A percentile compares a stretch with the other conserved stretches of the same genome.
phyloP scores from a whole-genome alignment of 768 basidiomycete species.

The Sarcodon aspratus region DNA sequence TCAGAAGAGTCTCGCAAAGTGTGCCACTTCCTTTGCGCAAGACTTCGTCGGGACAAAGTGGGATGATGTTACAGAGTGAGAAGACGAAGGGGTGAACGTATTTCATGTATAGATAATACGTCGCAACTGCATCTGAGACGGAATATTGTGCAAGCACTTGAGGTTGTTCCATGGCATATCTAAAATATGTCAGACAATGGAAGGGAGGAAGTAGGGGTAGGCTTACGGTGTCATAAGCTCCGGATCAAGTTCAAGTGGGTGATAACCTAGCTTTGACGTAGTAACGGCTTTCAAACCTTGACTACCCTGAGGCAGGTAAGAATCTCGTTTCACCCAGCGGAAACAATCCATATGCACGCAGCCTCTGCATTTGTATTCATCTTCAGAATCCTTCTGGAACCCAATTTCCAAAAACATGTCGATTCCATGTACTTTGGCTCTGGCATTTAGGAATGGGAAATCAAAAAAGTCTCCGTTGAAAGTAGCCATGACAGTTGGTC shows the following conservation, averaged over 20 bases:
- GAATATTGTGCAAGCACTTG: slow-evolving; percentile 94
- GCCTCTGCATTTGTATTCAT: slow-evolving; percentile 86
- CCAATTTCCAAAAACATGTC: slow-evolving; percentile 96
- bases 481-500: slow-evolving; percentile 94
- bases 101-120: slow-evolving; percentile 99
- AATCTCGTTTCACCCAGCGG: slow-evolving; percentile 99
- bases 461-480: slow-evolving; percentile 99
- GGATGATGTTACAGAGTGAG: slow-evolving; percentile 98
- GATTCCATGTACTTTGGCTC: slow-evolving; percentile 80
- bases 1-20: slow-evolving; percentile 91
- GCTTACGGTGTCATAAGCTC: slow-evolving; percentile 98
- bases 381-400: slow-evolving; percentile 83
- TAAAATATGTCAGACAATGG: slow-evolving; percentile 18
- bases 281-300: slow-evolving; percentile 98
- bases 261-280: slow-evolving; percentile 89
- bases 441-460: slow-evolving; percentile 89
- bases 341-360: slow-evolving; percentile 99
- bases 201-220: neutral
- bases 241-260: slow-evolving; percentile 94
- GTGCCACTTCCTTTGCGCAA: slow-evolving; percentile 94
- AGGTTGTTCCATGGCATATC: slow-evolving; percentile 94
- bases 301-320: slow-evolving; percentile 95
- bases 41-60: slow-evolving; percentile 92
- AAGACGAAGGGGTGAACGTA: slow-evolving; percentile 99
- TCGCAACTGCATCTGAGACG: slow-evolving; percentile 99